phyloP scores from a whole-genome alignment of 805 yeast genomes.

The Metschnikowia koreensis region DNA sequence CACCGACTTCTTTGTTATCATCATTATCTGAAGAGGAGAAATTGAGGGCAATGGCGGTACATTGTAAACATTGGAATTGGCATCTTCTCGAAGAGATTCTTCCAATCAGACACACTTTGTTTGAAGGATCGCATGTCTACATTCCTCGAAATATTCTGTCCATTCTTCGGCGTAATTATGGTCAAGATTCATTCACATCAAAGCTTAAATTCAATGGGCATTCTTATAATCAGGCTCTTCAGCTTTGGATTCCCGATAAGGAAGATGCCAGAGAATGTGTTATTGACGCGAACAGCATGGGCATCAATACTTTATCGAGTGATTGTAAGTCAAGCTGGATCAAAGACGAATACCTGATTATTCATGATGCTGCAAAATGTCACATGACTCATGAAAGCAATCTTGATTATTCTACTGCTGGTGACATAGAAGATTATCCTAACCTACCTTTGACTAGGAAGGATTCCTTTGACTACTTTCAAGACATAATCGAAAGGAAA shows the following conservation, averaged over 20 bases:
- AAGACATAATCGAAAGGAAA: conserved; percentile 10
- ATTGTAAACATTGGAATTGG: conserved; percentile 43
- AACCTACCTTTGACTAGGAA: conserved; percentile 43
- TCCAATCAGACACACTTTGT: conserved; percentile 36
- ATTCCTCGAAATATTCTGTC: conserved; percentile 34
- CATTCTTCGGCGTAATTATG: conserved; percentile 33
- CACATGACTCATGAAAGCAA: conserved; percentile 24
- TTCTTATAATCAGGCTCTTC: conserved; percentile 42
- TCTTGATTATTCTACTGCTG: conserved; percentile 25
- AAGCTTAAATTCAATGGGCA: conserved; percentile 27
- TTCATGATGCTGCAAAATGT: conserved; percentile 24
- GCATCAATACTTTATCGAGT: conserved; percentile 25
- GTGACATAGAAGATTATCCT: conserved; percentile 21
- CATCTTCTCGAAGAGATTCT: conserved; percentile 34
- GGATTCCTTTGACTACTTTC: conserved; percentile 23
- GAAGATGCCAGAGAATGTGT: conserved; percentile 29
- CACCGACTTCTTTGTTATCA: conserved; percentile 7
- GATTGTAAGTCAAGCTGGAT: conserved; percentile 13
- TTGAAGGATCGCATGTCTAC: conserved; percentile 37
- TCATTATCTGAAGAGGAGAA: conserved; percentile 3
- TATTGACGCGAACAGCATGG: conserved; percentile 39
- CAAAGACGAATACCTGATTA: conserved; percentile 36
- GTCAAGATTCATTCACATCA: conserved; percentile 28
- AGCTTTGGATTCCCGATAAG: conserved; percentile 47
- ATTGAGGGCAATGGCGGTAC: conserved; percentile 24